Evolutionary conservation across 2,329 filamentous ascomycete species (phyloP).

Genomic region (Cladophialophora chaetospira): DNA sequence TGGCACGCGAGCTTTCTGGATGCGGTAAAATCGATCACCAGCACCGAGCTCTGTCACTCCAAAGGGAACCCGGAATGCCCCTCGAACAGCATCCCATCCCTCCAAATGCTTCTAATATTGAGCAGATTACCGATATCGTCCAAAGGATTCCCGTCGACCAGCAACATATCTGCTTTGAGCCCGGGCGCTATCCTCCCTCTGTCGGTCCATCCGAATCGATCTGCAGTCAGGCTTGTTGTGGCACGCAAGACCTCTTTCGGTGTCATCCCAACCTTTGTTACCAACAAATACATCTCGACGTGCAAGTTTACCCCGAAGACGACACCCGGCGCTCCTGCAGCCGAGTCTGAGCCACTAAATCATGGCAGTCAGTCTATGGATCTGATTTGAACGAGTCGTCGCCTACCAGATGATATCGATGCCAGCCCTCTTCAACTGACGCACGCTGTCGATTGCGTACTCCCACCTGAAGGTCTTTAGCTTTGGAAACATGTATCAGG

Average conservation of each 20-base stretch:
- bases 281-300: conserved; percentile 31
- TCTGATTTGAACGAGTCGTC: neutral
- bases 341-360: conserved; percentile 17
- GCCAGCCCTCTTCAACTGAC: conserved; percentile 10
- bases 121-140: conserved; percentile 13
- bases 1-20: too few relatives aligned
- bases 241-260: conserved; percentile 30
- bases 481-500: too few relatives aligned
- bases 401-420: conserved; percentile 15
- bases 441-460: conserved; percentile 20
- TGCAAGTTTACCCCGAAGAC: conserved; percentile 29
- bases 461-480: conserved; percentile 7
- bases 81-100: conserved; percentile 16
- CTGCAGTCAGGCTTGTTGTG: conserved; percentile 32
- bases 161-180: conserved; percentile 19
- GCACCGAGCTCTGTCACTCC: too few relatives aligned
- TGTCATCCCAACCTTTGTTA: conserved; percentile 30
- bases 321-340: conserved; percentile 3
- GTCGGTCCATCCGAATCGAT: conserved; percentile 31
- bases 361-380: neutral
- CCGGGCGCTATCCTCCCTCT: conserved; percentile 31
- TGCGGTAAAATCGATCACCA: too few relatives aligned
- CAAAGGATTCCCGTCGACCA: conserved; percentile 23
- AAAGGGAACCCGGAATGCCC: conserved; percentile 9
- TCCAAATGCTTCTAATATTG: conserved; percentile 24